Evolutionary conservation across 352 stramenopile genomes (phyloP).

Genomic region (Pythium chondricola): DNA sequence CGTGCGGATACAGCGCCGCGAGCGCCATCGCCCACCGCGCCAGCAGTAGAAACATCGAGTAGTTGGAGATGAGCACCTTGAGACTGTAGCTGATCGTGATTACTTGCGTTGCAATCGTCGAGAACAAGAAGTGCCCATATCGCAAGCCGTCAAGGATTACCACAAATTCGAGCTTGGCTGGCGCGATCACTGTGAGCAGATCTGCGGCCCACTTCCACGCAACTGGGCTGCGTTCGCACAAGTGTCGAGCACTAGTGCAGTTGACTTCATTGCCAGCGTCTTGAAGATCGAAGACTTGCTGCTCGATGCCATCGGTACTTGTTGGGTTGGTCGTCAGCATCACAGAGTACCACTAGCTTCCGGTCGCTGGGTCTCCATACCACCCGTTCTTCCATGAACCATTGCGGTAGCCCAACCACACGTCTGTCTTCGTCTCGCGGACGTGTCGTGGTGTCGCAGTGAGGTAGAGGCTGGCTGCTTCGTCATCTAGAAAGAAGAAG

Average conservation of each 20-base stretch:
- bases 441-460: constrained; percentile 12
- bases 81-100: constrained; percentile 20
- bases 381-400: constrained; percentile 36
- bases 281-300: neutral
- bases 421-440: constrained; percentile 24
- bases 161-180: too few relatives aligned
- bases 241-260: too few relatives aligned
- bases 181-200: too few relatives aligned
- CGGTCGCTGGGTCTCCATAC: constrained; percentile 20
- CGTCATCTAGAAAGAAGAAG: constrained; percentile 20
- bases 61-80: constrained; percentile 25
- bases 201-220: too few relatives aligned
- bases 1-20: neutral
- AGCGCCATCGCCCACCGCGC: constrained; percentile 19
- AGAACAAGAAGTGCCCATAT: constrained; percentile 22
- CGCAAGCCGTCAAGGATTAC: constrained; percentile 17
- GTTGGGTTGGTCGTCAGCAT: neutral
- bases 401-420: constrained; percentile 23
- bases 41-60: constrained; percentile 21
- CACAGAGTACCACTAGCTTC: constrained; percentile 20
- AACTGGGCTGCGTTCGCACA: too few relatives aligned
- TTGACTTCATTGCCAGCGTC: neutral
- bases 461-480: constrained; percentile 11
- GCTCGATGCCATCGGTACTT: neutral
- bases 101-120: neutral